phyloP scores from a whole-genome alignment of 2,329 filamentous ascomycete genomes.

The Cordyceps tenuipes region DNA sequence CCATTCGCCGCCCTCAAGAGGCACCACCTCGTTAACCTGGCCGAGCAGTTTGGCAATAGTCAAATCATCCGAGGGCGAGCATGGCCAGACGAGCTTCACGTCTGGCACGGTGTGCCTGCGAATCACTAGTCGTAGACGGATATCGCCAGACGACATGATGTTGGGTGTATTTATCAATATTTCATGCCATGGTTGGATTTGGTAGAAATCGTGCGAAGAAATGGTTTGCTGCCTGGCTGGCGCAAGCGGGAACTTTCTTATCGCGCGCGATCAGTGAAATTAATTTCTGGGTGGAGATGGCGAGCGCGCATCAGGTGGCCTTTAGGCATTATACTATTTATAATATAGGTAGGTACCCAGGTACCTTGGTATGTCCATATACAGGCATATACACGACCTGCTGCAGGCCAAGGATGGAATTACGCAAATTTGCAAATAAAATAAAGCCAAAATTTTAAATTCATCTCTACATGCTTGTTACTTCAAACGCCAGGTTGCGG shows the following conservation, averaged over 20 bases:
- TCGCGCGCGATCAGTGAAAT: slow-evolving; percentile 4
- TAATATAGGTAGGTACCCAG: neutral
- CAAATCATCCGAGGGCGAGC: slow-evolving; percentile 46
- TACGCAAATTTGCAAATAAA: neutral
- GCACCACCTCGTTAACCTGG: slow-evolving; percentile 70
- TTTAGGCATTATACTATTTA: no score
- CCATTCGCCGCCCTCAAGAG: slow-evolving; percentile 75
- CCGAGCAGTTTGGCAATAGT: slow-evolving; percentile 72
- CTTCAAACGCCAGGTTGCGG: neutral
- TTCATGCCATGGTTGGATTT: neutral
- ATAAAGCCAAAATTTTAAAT: neutral
- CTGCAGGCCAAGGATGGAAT: neutral
- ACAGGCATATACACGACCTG: neutral
- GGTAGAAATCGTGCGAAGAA: neutral
- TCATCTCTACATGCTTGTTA: neutral
- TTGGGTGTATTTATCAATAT: neutral
- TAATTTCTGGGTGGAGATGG: slow-evolving; percentile 11
- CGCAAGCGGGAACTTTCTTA: neutral
- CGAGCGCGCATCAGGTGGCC: slow-evolving; percentile 4
- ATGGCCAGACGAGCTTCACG: slow-evolving; percentile 63
- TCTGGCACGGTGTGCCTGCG: slow-evolving; percentile 67
- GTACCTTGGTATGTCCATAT: no score
- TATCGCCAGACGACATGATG: slow-evolving; percentile 24
- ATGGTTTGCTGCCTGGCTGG: neutral
- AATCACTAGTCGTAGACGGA: slow-evolving; percentile 68